Percentiles rank a stretch among this genome's conserved stretches.
Evolutionary conservation across 306 rosid genomes (phyloP).

Genomic region (Begonia loranthoides): DNA sequence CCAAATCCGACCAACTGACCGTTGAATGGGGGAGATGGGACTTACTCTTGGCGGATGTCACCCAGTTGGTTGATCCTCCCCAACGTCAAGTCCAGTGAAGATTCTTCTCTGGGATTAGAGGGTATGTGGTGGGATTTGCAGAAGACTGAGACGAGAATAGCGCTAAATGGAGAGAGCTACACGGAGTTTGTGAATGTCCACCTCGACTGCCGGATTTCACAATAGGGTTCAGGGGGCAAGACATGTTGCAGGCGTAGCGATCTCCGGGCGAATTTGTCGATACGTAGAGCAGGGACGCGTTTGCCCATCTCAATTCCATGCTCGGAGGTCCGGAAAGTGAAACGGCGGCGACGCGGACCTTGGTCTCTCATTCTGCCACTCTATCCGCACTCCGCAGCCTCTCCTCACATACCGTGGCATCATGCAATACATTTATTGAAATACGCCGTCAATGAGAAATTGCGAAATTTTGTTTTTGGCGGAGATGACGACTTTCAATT

Average conservation of each 20-base stretch:
- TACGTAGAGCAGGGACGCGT: conserved; percentile 27
- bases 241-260: conserved; percentile 47
- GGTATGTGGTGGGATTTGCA: conserved; percentile 25
- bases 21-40: conserved; percentile 37
- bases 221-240: conserved; percentile 31
- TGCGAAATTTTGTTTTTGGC: too few relatives aligned
- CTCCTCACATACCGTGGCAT: too few relatives aligned
- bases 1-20: conserved; percentile 71
- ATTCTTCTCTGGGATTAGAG: neutral
- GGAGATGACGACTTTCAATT: conserved; percentile 39
- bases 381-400: too few relatives aligned
- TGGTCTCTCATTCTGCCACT: neutral
- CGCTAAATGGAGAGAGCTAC: conserved; percentile 59
- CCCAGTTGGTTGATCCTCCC: conserved; percentile 7
- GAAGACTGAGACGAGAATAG: conserved; percentile 60
- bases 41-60: conserved; percentile 25
- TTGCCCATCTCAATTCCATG: conserved; percentile 41
- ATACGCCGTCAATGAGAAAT: too few relatives aligned
- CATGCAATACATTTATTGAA: too few relatives aligned
- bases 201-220: conserved; percentile 12
- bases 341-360: neutral
- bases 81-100: neutral
- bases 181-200: conserved; percentile 46
- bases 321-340: conserved; percentile 6
- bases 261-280: conserved; percentile 40